phyloP scores from a whole-genome alignment of 2,329 filamentous ascomycete species.

The Reticulascus tulasneorum region DNA sequence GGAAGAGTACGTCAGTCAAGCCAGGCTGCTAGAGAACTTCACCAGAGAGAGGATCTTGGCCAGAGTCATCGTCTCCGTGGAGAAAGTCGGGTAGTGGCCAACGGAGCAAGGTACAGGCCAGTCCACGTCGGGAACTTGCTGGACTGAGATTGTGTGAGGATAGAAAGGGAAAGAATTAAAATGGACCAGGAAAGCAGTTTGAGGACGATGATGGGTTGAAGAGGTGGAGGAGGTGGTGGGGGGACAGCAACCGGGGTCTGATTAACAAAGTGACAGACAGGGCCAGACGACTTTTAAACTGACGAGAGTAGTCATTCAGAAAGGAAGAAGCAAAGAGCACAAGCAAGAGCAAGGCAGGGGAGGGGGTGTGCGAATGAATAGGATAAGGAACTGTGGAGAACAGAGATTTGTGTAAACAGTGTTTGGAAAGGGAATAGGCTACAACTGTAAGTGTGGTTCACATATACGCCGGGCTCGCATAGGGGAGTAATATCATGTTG shows the following conservation, averaged over 20 bases:
- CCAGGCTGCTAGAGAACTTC: slow-evolving; percentile 31
- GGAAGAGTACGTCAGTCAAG: slow-evolving; percentile 34
- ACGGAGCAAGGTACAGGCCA: slow-evolving; percentile 26
- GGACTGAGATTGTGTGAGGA: slow-evolving; percentile 19
- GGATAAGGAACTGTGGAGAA: slow-evolving; percentile 11
- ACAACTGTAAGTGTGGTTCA: too few species aligned
- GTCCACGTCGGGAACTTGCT: slow-evolving; percentile 33
- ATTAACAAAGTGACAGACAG: slow-evolving; percentile 17
- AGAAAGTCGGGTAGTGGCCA: slow-evolving; percentile 23
- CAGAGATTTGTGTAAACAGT: slow-evolving; percentile 4
- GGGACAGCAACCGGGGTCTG: slow-evolving; percentile 16
- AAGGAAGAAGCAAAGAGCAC: slow-evolving; percentile 12
- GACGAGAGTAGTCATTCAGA: slow-evolving; percentile 12
- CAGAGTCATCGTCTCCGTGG: slow-evolving; percentile 33
- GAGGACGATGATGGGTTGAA: slow-evolving; percentile 16
- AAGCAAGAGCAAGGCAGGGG: slow-evolving; percentile 7
- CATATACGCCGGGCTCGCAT: slow-evolving; percentile 11
- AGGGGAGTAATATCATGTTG: slow-evolving; percentile 11
- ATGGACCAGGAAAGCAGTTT: slow-evolving; percentile 14
- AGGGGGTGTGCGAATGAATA: slow-evolving; percentile 9
- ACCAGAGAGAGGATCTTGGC: slow-evolving; percentile 30
- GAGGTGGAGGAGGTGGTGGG: slow-evolving; percentile 14
- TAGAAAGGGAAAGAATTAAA: slow-evolving; percentile 19
- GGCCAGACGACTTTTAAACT: slow-evolving; percentile 11
- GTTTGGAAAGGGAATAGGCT: slow-evolving; percentile 11